Percentiles rank a stretch among this genome's conserved stretches.
These are phyloP conservation scores for Boletus coffeatus DNA, from an alignment of 1,284 basidiomycete species.

Conservation along the genomic window DNA sequence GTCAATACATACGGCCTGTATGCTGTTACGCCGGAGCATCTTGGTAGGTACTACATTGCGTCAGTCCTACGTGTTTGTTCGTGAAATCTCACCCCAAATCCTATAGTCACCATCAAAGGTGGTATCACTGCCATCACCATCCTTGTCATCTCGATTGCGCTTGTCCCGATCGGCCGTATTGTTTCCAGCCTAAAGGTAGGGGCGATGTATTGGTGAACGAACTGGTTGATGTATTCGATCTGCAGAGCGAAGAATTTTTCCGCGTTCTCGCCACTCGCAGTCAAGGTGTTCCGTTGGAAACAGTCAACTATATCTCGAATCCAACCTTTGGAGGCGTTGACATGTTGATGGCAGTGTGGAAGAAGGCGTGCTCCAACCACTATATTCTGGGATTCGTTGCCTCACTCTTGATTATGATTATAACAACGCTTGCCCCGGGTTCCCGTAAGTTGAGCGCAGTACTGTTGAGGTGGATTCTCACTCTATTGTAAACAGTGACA, in stretches of 20 bases:
- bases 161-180: conserved; percentile 19
- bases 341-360: conserved; percentile 13
- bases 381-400: conserved; percentile 21
- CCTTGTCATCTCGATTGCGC: conserved; percentile 24
- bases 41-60: conserved; percentile 11
- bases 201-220: background rate
- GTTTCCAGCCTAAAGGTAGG: conserved; percentile 20
- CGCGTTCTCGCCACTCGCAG: conserved; percentile 13
- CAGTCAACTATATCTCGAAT: conserved; percentile 23
- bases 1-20: conserved; percentile 21
- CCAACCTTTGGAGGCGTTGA: conserved; percentile 23
- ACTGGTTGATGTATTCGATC: background rate
- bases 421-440: conserved; percentile 22
- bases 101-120: conserved; percentile 23
- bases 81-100: background rate
- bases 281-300: conserved; percentile 21
- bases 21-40: conserved; percentile 14
- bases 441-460: conserved; percentile 16
- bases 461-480: background rate
- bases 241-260: conserved; percentile 29
- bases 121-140: conserved; percentile 27
- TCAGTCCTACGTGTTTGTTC: background rate
- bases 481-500: conserved; percentile 13
- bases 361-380: conserved; percentile 21
- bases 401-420: conserved; percentile 18